A percentile compares a stretch with the other conserved stretches of the same genome.
phyloP scores from a whole-genome alignment of 352 stramenopile genomes.

The Phytophthora macrochlamydospora region DNA sequence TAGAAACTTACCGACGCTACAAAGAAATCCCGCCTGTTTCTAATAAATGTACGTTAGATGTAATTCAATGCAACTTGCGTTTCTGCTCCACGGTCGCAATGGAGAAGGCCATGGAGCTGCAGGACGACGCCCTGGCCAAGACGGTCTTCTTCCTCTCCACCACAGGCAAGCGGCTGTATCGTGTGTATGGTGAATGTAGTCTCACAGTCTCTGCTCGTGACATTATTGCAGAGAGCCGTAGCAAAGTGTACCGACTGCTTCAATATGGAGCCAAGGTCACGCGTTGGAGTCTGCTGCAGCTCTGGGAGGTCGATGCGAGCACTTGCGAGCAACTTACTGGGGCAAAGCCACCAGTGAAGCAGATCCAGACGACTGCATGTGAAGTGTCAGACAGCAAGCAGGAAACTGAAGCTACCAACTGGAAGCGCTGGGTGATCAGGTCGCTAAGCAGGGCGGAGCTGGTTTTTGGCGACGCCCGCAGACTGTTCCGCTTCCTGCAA shows the following conservation, averaged over 20 bases:
- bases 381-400: background rate
- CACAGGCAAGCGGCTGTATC: conserved; percentile 34
- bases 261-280: conserved; percentile 67
- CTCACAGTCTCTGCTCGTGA: too few relatives aligned
- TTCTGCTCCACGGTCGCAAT: background rate
- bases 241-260: conserved; percentile 64
- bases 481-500: conserved; percentile 67
- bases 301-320: conserved; percentile 20
- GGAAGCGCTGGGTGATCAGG: conserved; percentile 24
- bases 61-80: background rate
- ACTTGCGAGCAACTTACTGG: background rate
- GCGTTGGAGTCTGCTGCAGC: conserved; percentile 48
- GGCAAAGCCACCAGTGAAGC: background rate
- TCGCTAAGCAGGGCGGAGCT: conserved; percentile 44
- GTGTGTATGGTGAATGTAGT: too few relatives aligned
- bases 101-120: conserved; percentile 11
- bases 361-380: background rate
- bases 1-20: too few relatives aligned
- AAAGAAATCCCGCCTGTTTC: too few relatives aligned
- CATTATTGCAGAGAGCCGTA: conserved; percentile 49
- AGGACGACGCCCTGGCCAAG: conserved; percentile 43
- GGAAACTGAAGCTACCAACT: conserved; percentile 10
- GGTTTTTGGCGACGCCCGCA: conserved; percentile 59
- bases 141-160: conserved; percentile 56
- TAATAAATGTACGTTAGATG: too few relatives aligned